A percentile compares a stretch with the other conserved stretches of the same genome.
These are phyloP conservation scores for Sanguinoderma infundibulare DNA, from an alignment of 1,284 basidiomycete species.

Conservation along the genomic window DNA sequence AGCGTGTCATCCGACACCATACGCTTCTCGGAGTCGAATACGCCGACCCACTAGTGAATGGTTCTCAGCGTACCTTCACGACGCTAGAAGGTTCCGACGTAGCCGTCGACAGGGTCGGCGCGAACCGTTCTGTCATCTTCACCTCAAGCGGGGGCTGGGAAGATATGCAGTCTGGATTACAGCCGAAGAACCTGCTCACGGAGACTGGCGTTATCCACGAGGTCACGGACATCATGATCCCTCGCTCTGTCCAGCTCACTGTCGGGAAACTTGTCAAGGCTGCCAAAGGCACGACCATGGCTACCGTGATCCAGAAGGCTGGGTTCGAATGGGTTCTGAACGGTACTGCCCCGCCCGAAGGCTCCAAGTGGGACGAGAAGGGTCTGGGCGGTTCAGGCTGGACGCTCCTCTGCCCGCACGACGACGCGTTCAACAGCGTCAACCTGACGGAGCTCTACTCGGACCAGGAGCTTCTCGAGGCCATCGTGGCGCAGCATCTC, in stretches of 20 bases:
- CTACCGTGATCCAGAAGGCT: conserved; percentile 79
- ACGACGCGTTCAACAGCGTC: conserved; percentile 89
- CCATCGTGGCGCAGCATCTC: conserved; percentile 88
- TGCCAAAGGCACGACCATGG: conserved; percentile 88
- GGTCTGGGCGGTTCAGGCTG: conserved; percentile 59
- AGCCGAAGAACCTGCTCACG: conserved; percentile 73
- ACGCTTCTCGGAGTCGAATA: conserved; percentile 83
- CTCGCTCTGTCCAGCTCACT: conserved; percentile 85
- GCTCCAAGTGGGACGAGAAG: conserved; percentile 59
- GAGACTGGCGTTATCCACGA: conserved; percentile 93
- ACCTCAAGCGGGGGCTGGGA: conserved; percentile 78
- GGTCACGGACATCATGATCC: conserved; percentile 87
- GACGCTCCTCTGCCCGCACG: conserved; percentile 90
- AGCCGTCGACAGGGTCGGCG: conserved; percentile 52
- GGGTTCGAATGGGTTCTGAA: conserved; percentile 92
- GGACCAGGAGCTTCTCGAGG: conserved; percentile 61
- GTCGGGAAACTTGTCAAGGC: conserved; percentile 91
- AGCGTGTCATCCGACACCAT: conserved; percentile 87
- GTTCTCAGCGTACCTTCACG: conserved; percentile 69
- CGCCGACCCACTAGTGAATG: conserved; percentile 60
- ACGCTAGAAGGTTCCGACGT: conserved; percentile 79
- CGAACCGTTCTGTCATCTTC: conserved; percentile 55
- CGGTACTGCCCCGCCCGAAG: conserved; percentile 76
- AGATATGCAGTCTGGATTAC: conserved; percentile 63
- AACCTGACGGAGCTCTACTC: conserved; percentile 84